phyloP scores from a whole-genome alignment of 768 basidiomycete species.

The Amanita molliuscula region DNA sequence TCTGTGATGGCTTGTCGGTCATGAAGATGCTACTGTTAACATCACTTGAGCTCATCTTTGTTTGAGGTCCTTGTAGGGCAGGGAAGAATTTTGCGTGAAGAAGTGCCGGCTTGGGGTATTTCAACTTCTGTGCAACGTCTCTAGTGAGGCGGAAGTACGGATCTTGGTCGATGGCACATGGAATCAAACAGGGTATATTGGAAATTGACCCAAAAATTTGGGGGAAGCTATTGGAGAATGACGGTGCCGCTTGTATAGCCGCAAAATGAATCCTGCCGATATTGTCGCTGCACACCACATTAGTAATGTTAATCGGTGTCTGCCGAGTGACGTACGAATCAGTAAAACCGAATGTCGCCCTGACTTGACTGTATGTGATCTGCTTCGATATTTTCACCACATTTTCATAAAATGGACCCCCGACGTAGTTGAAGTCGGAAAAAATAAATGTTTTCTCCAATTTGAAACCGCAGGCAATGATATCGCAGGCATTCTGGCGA shows the following conservation, averaged over 20 bases:
- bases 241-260: conserved; percentile 89
- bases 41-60: conserved; percentile 98
- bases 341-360: conserved; percentile 92
- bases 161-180: conserved; percentile 97
- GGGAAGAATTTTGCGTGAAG: conserved; percentile 98
- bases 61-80: conserved; percentile 93
- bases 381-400: conserved; percentile 87
- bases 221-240: conserved; percentile 97
- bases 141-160: conserved; percentile 97
- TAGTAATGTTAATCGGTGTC: neutral
- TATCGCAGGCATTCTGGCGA: conserved; percentile 83
- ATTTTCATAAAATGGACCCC: conserved; percentile 91
- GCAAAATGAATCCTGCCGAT: conserved; percentile 98
- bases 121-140: conserved; percentile 88
- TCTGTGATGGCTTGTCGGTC: conserved; percentile 85
- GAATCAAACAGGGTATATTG: conserved; percentile 88
- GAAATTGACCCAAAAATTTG: conserved; percentile 84
- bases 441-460: conserved; percentile 94
- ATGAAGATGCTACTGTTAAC: conserved; percentile 91
- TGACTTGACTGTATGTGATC: conserved; percentile 88
- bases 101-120: conserved; percentile 89
- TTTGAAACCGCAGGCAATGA: conserved; percentile 94
- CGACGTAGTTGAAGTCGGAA: conserved; percentile 82
- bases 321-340: conserved; percentile 65
- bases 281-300: conserved; percentile 65